phyloP scores from a whole-genome alignment of 1,284 basidiomycete genomes.

The Sporisorium exsertum region DNA sequence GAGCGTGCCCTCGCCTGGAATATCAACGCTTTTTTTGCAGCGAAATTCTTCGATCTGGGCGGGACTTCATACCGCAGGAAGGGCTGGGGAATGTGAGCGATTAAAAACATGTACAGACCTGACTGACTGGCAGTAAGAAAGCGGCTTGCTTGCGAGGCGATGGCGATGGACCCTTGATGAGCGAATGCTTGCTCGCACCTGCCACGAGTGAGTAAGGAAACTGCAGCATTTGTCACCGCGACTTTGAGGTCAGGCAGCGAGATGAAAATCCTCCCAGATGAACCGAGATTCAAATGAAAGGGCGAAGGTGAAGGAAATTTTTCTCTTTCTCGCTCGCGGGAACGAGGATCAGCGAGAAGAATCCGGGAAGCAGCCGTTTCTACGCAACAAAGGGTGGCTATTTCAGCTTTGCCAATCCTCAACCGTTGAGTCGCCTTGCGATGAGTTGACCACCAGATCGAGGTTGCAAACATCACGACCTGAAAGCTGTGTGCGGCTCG shows the following conservation, averaged over 20 bases:
- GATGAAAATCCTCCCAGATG: background rate
- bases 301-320: background rate
- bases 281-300: background rate
- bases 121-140: no score
- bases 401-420: background rate
- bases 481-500: no score
- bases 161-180: no score
- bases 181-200: no score
- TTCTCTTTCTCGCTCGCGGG: background rate
- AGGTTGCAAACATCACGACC: no score
- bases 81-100: background rate
- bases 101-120: no score
- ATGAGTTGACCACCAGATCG: no score
- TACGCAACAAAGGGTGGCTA: no score
- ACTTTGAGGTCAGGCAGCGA: background rate
- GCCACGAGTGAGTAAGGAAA: no score
- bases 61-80: background rate
- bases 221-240: no score
- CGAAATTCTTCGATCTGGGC: background rate
- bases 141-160: no score
- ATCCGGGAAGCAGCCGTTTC: background rate
- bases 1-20: slow-evolving; percentile 54
- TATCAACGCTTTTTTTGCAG: slow-evolving; percentile 3
- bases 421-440: background rate
- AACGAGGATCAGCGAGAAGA: slow-evolving; percentile 1